These are phyloP conservation scores for Strigomonas culicis DNA, from an alignment of 208 protist genomes.

Conservation along the genomic window DNA sequence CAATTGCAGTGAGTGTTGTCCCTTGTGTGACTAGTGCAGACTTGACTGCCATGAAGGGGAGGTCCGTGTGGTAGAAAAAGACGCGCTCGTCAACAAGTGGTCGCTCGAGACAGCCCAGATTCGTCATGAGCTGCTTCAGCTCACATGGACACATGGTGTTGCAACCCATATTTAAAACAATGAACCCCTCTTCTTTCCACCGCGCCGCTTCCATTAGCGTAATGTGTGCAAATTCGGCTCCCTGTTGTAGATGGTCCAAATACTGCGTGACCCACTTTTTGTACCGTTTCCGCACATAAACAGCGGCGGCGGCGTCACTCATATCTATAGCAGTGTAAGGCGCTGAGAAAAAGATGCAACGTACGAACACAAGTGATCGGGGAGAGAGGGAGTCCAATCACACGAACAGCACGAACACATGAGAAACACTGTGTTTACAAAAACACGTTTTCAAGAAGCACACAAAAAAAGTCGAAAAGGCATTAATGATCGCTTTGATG, in stretches of 20 bases:
- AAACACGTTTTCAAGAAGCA: too few relatives aligned
- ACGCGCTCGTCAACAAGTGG: background rate
- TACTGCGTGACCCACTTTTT: background rate
- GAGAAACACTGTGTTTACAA: too few relatives aligned
- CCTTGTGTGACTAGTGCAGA: background rate
- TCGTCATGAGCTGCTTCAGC: background rate
- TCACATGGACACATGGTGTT: background rate
- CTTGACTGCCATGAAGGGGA: slow-evolving; percentile 2
- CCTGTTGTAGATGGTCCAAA: background rate
- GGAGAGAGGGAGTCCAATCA: too few relatives aligned
- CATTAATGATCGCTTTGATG: too few relatives aligned
- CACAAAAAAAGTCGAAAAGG: too few relatives aligned
- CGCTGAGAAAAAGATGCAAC: too few relatives aligned
- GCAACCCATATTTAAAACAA: slow-evolving; percentile 6
- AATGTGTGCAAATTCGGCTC: background rate
- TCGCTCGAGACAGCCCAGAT: background rate
- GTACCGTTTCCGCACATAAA: slow-evolving; percentile 3
- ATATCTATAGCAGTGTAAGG: background rate
- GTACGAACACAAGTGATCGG: too few relatives aligned
- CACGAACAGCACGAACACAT: too few relatives aligned
- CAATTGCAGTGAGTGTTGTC: background rate
- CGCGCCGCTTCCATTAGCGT: background rate
- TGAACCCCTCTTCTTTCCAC: background rate
- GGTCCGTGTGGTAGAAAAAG: slow-evolving; percentile 1
- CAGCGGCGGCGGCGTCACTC: background rate